phyloP scores from a whole-genome alignment of 306 rosid species.

The Pyrus communis region DNA sequence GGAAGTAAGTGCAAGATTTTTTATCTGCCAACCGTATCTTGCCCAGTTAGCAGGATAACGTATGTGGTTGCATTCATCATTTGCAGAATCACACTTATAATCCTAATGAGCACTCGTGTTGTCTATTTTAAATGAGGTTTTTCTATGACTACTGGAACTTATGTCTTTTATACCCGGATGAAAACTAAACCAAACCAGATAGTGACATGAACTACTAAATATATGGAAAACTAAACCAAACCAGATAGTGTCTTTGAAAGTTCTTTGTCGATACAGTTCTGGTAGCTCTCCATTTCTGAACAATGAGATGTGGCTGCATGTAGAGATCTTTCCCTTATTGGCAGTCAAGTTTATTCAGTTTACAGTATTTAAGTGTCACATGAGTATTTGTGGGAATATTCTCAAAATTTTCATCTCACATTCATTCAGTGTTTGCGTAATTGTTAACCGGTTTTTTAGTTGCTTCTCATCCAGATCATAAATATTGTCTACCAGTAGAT shows the following conservation, averaged over 20 bases:
- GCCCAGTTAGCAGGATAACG: not conserved
- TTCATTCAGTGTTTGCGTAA: not conserved
- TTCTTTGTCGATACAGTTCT: not conserved
- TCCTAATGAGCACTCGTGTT: not conserved
- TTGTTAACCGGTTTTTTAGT: not conserved
- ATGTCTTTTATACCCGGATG: not conserved
- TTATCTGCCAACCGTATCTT: not conserved
- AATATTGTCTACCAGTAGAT: not conserved
- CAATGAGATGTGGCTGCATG: not conserved
- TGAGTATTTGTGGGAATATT: not conserved
- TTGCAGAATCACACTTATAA: not conserved
- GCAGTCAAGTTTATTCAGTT: not conserved
- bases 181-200: not conserved
- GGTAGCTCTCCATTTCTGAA: not conserved
- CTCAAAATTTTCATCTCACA: not conserved
- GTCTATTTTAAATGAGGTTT: not conserved
- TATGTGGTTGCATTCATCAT: not conserved
- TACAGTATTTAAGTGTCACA: not conserved
- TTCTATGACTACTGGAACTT: not conserved
- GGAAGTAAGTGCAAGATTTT: not conserved
- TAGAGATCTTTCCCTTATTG: not conserved
- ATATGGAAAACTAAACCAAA: not conserved
- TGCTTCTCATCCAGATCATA: not conserved
- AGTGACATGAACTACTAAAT: not conserved
- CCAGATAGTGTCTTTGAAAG: not conserved